Evolutionary conservation across 345 rosid genomes (phyloP), one percentile per base, ranked within the genome.

Genomic region (Pelargonium nanum): DNA sequence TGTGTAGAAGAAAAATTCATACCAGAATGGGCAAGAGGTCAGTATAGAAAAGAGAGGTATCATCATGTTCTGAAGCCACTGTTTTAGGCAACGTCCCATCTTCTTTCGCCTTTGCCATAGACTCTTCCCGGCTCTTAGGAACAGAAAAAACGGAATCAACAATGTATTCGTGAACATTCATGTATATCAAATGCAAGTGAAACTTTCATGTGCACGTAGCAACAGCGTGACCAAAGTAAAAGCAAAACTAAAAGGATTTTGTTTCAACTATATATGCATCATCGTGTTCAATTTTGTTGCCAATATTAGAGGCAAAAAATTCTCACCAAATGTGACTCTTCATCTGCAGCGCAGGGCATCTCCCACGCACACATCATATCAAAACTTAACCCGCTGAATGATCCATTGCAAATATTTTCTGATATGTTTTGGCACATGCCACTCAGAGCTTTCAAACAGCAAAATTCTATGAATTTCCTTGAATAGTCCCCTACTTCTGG

Each of bases 301-400:
- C 22, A 9, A 40, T 6, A 54, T 32, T 1, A 28, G 40, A 58
- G 32, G 44, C 6, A 55, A 2, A 60, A 21, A 26, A 15, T 34
- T 52, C 64, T 51, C 62, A 71, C 92, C 55, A 1, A 4, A 44
- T 16, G 50, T 57, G 80, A 60, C 23, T 79, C 76, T 10, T 84
- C 78, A 28, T 81, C 82, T 9, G 62, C 50, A 15, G 77, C 65
- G 22, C 74, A 70, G 28, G 97, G 96, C 57, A 69, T 79, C 75
- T 87, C 88, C 97, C 97, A 85, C 0, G 99, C 91, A 53, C 83
- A 81, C 99, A 93, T 93, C 77, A 83, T 76, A 66, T 93, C 90
- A 30, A 82, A 89, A 1, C 96, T 80, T 66, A 87, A 65, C 58
- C 89, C 75, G 50, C 83, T 76, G 60, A 85, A 85, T 2, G 86